A percentile compares a stretch with the other conserved stretches of the same genome.
phyloP scores from a whole-genome alignment of 306 rosid genomes.

The Trifolium subterraneum region DNA sequence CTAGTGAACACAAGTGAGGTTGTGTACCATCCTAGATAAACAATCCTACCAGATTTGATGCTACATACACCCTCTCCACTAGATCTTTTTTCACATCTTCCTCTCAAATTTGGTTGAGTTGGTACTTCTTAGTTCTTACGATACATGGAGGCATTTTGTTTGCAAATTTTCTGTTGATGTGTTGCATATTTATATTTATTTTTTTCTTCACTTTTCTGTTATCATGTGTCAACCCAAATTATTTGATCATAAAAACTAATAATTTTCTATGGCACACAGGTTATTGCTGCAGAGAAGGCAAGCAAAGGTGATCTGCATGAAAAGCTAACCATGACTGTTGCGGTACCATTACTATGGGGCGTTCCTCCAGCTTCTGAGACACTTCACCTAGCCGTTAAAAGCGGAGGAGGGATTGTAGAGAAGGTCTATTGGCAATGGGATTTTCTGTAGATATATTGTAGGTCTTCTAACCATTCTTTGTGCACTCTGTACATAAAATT shows the following conservation, averaged over 20 bases:
- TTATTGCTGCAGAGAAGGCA: constrained; percentile 88
- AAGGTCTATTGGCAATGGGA: constrained; percentile 97
- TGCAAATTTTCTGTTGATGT: neutral
- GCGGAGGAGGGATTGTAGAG: constrained; percentile 99
- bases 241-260: constrained; percentile 20
- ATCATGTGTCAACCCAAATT: neutral
- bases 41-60: neutral
- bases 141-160: constrained; percentile 17
- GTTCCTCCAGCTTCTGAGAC: constrained; percentile 98
- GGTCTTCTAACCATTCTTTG: constrained; percentile 71
- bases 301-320: constrained; percentile 87
- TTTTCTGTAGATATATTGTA: constrained; percentile 64
- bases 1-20: neutral
- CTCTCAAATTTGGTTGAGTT: too few species aligned
- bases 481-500: constrained; percentile 70
- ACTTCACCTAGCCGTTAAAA: constrained; percentile 93
- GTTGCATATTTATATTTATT: constrained; percentile 6
- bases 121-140: constrained; percentile 8
- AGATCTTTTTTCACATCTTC: too few species aligned
- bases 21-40: neutral
- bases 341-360: constrained; percentile 97
- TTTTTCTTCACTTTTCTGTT: neutral
- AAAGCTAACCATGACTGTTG: constrained; percentile 95
- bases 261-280: constrained; percentile 52
- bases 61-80: neutral